Percentiles rank a stretch among this genome's conserved stretches.
These are phyloP conservation scores for Berberis vulgaris DNA, from an alignment of 164 flowering plant species.

Conservation along the genomic window DNA sequence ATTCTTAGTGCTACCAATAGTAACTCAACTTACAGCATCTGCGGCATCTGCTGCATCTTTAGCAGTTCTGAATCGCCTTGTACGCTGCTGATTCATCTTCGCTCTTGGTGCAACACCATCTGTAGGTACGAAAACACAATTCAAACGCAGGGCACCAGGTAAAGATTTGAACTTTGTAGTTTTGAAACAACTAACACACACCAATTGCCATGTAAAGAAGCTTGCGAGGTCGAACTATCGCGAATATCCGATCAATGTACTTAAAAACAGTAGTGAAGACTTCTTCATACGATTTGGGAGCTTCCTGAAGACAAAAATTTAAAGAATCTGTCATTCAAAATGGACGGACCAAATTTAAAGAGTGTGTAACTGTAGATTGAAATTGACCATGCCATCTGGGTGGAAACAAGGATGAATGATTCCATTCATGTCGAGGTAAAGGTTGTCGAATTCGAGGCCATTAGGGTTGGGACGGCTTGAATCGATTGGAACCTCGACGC, in stretches of 20 bases:
- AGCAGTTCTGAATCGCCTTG: conserved; percentile 41
- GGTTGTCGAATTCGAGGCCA: conserved; percentile 43
- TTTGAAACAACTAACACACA: conserved; percentile 6
- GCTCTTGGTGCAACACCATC: conserved; percentile 54
- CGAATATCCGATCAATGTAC: conserved; percentile 38
- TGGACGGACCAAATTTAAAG: not conserved
- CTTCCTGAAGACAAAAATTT: conserved; percentile 9
- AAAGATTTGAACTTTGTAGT: not conserved
- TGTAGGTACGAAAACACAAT: not conserved
- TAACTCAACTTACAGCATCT: conserved; percentile 17
- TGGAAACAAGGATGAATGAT: conserved; percentile 61
- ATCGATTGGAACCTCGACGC: conserved; percentile 16
- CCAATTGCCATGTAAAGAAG: conserved; percentile 50
- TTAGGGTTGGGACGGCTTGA: conserved; percentile 30
- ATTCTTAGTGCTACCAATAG: not conserved
- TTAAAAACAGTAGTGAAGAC: conserved; percentile 31
- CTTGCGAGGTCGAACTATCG: conserved; percentile 38
- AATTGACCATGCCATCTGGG: conserved; percentile 30
- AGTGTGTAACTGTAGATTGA: not conserved
- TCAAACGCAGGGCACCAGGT: not conserved
- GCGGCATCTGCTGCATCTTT: conserved; percentile 37
- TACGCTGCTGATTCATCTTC: conserved; percentile 50
- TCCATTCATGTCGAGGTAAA: conserved; percentile 50
- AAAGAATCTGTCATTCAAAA: not conserved
- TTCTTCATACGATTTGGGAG: conserved; percentile 32